Evolutionary conservation across 805 yeast genomes (phyloP).

Genomic region (Metschnikowia gelsemii): DNA sequence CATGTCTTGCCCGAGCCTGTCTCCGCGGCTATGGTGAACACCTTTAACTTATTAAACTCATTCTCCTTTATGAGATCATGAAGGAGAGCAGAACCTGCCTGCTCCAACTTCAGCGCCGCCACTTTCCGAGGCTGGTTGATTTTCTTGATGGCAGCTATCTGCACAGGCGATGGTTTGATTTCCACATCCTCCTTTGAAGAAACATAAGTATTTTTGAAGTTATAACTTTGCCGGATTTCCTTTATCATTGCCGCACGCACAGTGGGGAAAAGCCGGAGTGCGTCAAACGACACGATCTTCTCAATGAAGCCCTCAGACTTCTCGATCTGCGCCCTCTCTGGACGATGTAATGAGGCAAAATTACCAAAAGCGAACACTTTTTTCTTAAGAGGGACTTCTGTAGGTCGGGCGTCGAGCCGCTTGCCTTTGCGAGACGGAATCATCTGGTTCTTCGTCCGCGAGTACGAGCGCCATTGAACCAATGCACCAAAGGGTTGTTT

Average conservation of each 20-base stretch:
- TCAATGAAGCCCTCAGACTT: slow-evolving; percentile 24
- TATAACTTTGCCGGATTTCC: slow-evolving; percentile 47
- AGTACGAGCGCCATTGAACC: slow-evolving; percentile 8
- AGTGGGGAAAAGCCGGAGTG: slow-evolving; percentile 62
- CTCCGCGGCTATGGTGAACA: slow-evolving; percentile 87
- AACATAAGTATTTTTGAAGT: slow-evolving; percentile 33
- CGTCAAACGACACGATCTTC: slow-evolving; percentile 63
- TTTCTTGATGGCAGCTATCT: slow-evolving; percentile 66
- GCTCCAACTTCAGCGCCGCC: slow-evolving; percentile 25
- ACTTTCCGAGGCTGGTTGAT: slow-evolving; percentile 45
- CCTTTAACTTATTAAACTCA: slow-evolving; percentile 42
- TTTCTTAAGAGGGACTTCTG: slow-evolving; percentile 14
- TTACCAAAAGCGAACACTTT: slow-evolving; percentile 24
- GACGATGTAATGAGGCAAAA: slow-evolving; percentile 24
- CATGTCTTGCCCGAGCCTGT: slow-evolving; percentile 97
- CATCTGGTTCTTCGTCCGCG: slow-evolving; percentile 12
- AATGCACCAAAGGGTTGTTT: not conserved
- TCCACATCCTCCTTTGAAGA: slow-evolving; percentile 30
- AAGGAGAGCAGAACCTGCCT: slow-evolving; percentile 29
- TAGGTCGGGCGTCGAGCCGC: slow-evolving; percentile 20
- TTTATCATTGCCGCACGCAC: slow-evolving; percentile 60
- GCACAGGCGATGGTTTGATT: slow-evolving; percentile 75
- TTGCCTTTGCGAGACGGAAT: slow-evolving; percentile 18
- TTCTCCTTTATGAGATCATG: slow-evolving; percentile 30
- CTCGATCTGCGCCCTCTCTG: slow-evolving; percentile 20